A percentile compares a stretch with the other conserved stretches of the same genome.
Evolutionary conservation across 805 yeast genomes (phyloP).

Genomic region (Pichia paraexigua): DNA sequence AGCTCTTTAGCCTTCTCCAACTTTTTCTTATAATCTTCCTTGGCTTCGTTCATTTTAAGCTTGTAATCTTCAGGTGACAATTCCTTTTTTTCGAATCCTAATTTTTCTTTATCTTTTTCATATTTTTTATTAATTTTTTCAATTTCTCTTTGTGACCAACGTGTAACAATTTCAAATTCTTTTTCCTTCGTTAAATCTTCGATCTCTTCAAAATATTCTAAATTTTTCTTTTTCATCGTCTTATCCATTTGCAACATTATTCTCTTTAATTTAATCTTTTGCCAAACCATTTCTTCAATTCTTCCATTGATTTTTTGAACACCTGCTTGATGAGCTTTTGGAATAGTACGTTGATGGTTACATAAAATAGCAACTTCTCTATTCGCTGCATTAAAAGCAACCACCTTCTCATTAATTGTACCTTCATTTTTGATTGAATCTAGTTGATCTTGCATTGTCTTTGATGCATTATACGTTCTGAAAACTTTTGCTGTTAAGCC

Average conservation of each 20-base stretch:
- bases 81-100: conserved; percentile 46
- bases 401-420: conserved; percentile 77
- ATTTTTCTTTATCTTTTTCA: conserved; percentile 70
- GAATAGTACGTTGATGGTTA: conserved; percentile 92
- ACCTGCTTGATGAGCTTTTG: conserved; percentile 74
- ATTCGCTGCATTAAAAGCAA: conserved; percentile 88
- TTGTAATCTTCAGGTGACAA: conserved; percentile 49
- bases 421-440: conserved; percentile 83
- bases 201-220: conserved; percentile 58
- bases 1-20: conserved; percentile 47
- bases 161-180: conserved; percentile 47
- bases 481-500: conserved; percentile 95
- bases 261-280: conserved; percentile 62
- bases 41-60: conserved; percentile 39
- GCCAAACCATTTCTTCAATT: conserved; percentile 79
- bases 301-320: conserved; percentile 73
- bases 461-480: conserved; percentile 95
- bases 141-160: conserved; percentile 55
- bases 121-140: conserved; percentile 61
- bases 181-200: conserved; percentile 61
- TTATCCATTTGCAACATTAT: conserved; percentile 64
- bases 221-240: conserved; percentile 37
- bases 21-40: conserved; percentile 47
- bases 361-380: conserved; percentile 92
- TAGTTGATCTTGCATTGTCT: conserved; percentile 92